phyloP scores from a whole-genome alignment of 2,329 filamentous ascomycete species.

The Diaporthe citri region DNA sequence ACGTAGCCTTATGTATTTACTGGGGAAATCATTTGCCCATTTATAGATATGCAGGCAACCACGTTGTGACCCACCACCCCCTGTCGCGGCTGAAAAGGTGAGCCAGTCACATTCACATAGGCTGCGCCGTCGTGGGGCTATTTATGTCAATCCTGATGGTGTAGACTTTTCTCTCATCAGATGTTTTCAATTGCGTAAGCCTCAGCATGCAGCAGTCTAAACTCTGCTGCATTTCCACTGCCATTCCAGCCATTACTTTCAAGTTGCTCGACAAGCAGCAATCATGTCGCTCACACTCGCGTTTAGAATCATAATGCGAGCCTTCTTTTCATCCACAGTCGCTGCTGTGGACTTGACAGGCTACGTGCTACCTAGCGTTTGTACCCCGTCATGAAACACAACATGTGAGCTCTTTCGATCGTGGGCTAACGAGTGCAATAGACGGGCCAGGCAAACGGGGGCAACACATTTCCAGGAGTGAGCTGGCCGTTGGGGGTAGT shows the following conservation, averaged over 20 bases:
- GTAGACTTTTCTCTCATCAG: background rate
- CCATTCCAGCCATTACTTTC: background rate
- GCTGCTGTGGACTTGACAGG: constrained; percentile 46
- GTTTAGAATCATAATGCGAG: background rate
- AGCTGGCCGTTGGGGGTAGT: constrained; percentile 61
- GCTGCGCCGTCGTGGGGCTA: background rate
- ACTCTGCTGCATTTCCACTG: background rate
- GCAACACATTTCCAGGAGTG: constrained; percentile 65
- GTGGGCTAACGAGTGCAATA: constrained; percentile 43
- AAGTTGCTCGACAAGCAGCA: background rate
- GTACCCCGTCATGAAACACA: background rate
- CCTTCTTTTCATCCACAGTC: background rate
- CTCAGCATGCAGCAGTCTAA: background rate
- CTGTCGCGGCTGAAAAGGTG: background rate
- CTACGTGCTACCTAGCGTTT: constrained; percentile 51
- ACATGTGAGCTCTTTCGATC: background rate
- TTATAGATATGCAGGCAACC: constrained; percentile 17
- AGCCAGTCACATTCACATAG: background rate
- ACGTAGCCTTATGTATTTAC: background rate
- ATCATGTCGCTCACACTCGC: background rate
- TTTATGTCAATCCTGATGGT: background rate
- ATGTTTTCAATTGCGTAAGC: no score
- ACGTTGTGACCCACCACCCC: constrained; percentile 14
- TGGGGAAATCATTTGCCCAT: background rate
- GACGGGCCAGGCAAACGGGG: constrained; percentile 60